Conservation (phyloP, 768 basidiomycete genomes). For the Russula ochroleuca region DNA sequence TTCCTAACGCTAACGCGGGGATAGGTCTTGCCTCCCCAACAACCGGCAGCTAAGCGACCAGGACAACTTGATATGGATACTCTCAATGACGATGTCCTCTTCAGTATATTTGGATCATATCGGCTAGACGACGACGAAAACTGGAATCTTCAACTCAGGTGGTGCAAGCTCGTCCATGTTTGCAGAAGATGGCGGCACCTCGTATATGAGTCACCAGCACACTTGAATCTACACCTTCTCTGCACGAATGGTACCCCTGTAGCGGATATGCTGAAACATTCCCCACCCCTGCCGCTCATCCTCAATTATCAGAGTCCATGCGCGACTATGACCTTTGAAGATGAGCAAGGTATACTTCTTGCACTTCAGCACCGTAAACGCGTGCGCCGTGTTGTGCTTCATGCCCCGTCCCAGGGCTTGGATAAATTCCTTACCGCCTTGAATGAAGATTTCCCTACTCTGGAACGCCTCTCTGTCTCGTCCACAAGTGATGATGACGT, state of each 20-base stretch:
- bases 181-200: not conserved
- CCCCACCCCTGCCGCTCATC: not conserved
- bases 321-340: not conserved
- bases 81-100: not conserved
- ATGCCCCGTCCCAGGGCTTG: not conserved
- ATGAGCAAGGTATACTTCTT: not conserved
- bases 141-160: not conserved
- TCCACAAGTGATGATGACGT: not conserved
- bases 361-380: not conserved
- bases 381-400: not conserved
- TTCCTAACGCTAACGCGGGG: not conserved
- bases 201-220: not conserved
- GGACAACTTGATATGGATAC: no score
- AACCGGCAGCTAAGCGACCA: no score
- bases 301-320: not conserved
- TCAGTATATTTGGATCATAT: not conserved
- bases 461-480: not conserved
- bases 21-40: not conserved
- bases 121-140: not conserved
- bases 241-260: not conserved
- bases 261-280: not conserved
- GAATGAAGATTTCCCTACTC: not conserved
- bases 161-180: not conserved
- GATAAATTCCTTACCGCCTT: not conserved
- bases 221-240: not conserved